Percentiles rank a stretch among this genome's conserved stretches.
Evolutionary conservation across 2,329 filamentous ascomycete genomes (phyloP).

Genomic region (Neonectria coccinea): DNA sequence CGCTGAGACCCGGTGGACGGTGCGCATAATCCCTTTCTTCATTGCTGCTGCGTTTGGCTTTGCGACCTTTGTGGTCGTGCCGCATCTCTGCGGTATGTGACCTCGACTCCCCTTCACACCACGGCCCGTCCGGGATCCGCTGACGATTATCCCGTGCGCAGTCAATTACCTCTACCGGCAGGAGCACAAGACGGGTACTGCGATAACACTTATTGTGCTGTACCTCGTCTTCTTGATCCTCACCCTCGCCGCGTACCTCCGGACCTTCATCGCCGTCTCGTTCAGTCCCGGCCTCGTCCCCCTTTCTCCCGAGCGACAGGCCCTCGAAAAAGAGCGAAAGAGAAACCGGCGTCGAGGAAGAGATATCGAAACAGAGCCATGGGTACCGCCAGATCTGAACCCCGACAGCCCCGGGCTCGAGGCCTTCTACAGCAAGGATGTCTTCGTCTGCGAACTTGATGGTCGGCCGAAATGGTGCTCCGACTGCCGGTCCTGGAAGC

Average conservation of each 20-base stretch:
- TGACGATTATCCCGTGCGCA: constrained; percentile 28
- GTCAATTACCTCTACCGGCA: constrained; percentile 76
- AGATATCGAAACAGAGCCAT: constrained; percentile 47
- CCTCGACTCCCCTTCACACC: not conserved
- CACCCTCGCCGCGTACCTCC: constrained; percentile 75
- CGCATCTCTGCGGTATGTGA: constrained; percentile 73
- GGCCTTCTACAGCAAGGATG: constrained; percentile 82
- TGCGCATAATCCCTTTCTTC: constrained; percentile 75
- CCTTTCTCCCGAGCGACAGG: constrained; percentile 57
- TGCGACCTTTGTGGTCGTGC: constrained; percentile 77
- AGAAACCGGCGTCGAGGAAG: constrained; percentile 37
- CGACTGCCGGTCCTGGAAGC: constrained; percentile 86
- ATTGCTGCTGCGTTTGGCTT: constrained; percentile 75
- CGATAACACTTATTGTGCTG: constrained; percentile 76
- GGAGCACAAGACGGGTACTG: constrained; percentile 64
- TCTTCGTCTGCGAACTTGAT: constrained; percentile 85
- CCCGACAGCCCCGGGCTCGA: constrained; percentile 78
- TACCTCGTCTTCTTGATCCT: constrained; percentile 79
- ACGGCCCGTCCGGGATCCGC: constrained; percentile 10
- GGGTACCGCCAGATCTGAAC: constrained; percentile 57
- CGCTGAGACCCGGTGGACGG: constrained; percentile 49
- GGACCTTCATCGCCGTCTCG: constrained; percentile 75
- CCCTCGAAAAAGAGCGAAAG: constrained; percentile 48
- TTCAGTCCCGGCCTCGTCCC: constrained; percentile 80
- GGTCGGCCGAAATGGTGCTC: constrained; percentile 91